Conservation (phyloP, 2,329 filamentous ascomycete genomes). For the Talaromyces sp. region DNA sequence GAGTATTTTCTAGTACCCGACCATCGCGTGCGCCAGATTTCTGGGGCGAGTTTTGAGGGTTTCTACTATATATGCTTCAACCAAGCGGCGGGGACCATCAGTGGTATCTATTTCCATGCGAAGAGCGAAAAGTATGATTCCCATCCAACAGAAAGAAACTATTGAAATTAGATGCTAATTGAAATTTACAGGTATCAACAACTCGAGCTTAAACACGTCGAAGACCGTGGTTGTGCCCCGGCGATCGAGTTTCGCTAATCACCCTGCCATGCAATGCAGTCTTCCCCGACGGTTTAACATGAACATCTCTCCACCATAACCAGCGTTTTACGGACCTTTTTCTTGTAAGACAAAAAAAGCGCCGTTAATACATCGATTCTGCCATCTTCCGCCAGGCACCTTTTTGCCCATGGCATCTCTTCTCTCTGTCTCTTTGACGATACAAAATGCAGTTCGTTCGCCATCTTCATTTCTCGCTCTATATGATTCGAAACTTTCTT, state of each 20-base stretch:
- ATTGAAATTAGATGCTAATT: neutral
- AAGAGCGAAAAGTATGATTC: constrained; percentile 88
- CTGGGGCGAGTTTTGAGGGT: constrained; percentile 92
- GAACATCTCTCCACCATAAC: neutral
- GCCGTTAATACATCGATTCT: neutral
- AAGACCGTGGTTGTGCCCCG: constrained; percentile 74
- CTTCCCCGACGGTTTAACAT: neutral
- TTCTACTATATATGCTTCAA: constrained; percentile 99
- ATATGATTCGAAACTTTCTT: neutral
- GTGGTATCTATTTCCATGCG: constrained; percentile 94
- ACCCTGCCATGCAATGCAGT: neutral
- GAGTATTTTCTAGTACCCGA: constrained; percentile 96
- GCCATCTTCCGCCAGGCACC: neutral
- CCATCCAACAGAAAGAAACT: neutral
- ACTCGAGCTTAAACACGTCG: constrained; percentile 81
- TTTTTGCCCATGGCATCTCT: neutral
- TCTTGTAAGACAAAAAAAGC: neutral
- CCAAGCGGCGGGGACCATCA: constrained; percentile 77
- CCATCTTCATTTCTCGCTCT: neutral
- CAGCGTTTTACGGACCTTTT: neutral
- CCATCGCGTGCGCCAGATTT: constrained; percentile 84
- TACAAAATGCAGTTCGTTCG: neutral
- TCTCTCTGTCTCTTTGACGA: neutral
- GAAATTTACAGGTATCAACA: constrained; percentile 69
- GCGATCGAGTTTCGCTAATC: constrained; percentile 84